phyloP scores from a whole-genome alignment of 169 alveolate genomes.

The Plasmodium adleri region DNA sequence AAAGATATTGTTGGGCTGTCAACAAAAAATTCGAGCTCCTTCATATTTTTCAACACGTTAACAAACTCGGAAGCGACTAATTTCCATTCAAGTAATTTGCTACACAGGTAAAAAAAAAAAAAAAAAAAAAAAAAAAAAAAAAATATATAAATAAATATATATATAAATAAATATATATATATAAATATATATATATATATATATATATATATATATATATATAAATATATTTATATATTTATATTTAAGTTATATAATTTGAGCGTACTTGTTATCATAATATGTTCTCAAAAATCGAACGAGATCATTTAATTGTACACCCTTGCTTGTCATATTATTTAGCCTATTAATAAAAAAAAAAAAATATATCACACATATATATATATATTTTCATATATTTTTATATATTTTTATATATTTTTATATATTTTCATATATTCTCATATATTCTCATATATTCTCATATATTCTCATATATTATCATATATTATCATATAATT shows the following conservation, averaged over 20 bases:
- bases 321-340: conserved; percentile 22
- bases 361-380: neutral
- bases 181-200: too few relatives aligned
- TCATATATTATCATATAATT: too few relatives aligned
- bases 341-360: conserved; percentile 13
- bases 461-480: too few relatives aligned
- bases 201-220: too few relatives aligned
- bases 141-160: neutral
- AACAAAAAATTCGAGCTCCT: conserved; percentile 46
- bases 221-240: too few relatives aligned
- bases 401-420: neutral
- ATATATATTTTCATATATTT: neutral
- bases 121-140: neutral
- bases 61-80: conserved; percentile 67
- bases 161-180: too few relatives aligned
- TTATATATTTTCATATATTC: neutral
- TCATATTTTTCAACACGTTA: conserved; percentile 52
- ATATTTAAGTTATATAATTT: neutral
- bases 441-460: too few relatives aligned
- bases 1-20: conserved; percentile 57
- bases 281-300: conserved; percentile 66
- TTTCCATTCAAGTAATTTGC: conserved; percentile 71
- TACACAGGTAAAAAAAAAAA: conserved; percentile 8
- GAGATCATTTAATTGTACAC: conserved; percentile 62
- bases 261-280: conserved; percentile 63